Evolutionary conservation across 257 asterid genomes (phyloP), one percentile per base, ranked within the genome.

Genomic region (Solanum medicagineum): DNA sequence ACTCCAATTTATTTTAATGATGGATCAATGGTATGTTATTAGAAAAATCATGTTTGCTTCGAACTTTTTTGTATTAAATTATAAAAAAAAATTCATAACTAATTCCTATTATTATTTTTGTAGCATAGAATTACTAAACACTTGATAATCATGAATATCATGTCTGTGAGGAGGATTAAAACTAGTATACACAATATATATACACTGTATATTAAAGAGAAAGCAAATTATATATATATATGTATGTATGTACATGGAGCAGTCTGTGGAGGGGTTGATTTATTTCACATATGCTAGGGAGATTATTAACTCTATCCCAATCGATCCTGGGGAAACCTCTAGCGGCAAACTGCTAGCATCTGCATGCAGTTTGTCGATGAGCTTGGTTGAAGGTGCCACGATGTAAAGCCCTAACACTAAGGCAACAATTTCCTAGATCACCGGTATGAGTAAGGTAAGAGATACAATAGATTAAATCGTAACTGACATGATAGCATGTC

Each of bases 171-270:
- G 9, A 63, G 12, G 24, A 24, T 1, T 20, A 14, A 5, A 47
- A 20, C 1, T 20, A 54, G 40, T 11, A 44, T 14, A 42, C 1
- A 20, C 11, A 13, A 75, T 44, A 55, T 73, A 10, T 14, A 51
- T 51, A 13, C 55, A 36, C 40, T 36, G 6, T 36, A 36, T 3
- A 36, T 36, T 24, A 24, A 63, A 29, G 42, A 22, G 4, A 13
- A 47, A 13, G 51, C 45, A 40, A 32, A 7, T 26, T 1, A 47
- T 54, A 11, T 11, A 63, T 6, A n/a, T n/a, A n/a, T n/a, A n/a
- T n/a, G n/a, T n/a, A n/a, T n/a, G n/a, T n/a, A 36, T 36, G 0
- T 89, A 93, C 97, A 14, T 90, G 54, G 90, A 1, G 92, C 97
- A 94, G 81, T 91, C 88, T 8, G 92, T 91, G 86, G 87, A 83